Base-by-base conservation (phyloP, 139 green algal species). In the Limnomonas spitsbergensis region DNA sequence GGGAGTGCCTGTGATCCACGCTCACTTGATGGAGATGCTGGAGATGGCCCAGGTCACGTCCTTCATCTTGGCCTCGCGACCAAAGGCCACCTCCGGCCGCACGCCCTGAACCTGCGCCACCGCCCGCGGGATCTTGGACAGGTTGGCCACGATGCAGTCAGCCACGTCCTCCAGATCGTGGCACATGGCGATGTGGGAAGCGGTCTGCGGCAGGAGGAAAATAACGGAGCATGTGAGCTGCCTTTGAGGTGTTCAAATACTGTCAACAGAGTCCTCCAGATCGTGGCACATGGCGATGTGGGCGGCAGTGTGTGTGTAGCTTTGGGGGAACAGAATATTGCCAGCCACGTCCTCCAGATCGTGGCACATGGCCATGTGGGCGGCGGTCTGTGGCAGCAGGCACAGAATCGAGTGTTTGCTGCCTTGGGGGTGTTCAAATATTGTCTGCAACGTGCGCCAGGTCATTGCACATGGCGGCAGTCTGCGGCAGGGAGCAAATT, bases 11-110 rank as follows among this genome's bases (percentile, higher is more conserved):
- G n/a, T 61, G 47, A 14, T 61, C 14, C 14, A 61, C 20, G 31
- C 78, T 54, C 78, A 92, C 90, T 87, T 82, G 68, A 94, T 92
- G n/a, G 92, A 91, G 7, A 98, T 82, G 7, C 66, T 61, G 42
- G 98, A 97, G 26, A 94, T 83, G 1, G 92, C 83, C 66, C 91
- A 83, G 6, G 92, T 87, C 32, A 93, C 94, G 36, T 85, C 83
- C 2, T 85, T 78, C 34, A 92, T 88, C 75, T 93, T 94, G 38
- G 67, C 61, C 66, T 94, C 86, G 66, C 89, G 81, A 0, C 92
- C 94, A 81, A 97, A 96, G 0, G 77, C 82, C 0, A 94, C 80
- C 0, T 87, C 80, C 1, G 89, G 76, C 53, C 79, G 56, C 34
- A 32, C 53, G 35, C 14, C 27, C 29, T 31, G 6, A 36, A 81